Percentiles rank a stretch among this genome's conserved stretches.
Evolutionary conservation across 2,329 filamentous ascomycete species (phyloP).

Genomic region (Pyrenophora graminea): DNA sequence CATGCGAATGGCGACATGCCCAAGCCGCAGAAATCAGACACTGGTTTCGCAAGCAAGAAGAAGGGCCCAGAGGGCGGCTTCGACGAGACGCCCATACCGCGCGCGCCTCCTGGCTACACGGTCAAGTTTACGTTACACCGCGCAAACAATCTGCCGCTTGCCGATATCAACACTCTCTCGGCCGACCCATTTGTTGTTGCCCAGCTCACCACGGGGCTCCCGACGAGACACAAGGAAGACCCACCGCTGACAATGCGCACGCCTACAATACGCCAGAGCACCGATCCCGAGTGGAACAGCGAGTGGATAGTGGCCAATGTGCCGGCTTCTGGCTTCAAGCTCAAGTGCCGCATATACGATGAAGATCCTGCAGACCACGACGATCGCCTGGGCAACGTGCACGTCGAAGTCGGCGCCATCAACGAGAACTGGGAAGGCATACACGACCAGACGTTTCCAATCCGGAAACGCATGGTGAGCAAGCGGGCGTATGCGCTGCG

Average conservation of each 20-base stretch:
- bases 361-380: conserved; percentile 86
- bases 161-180: conserved; percentile 75
- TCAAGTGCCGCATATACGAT: conserved; percentile 88
- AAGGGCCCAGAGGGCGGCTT: conserved; percentile 72
- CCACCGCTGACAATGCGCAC: conserved; percentile 75
- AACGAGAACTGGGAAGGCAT: conserved; percentile 71
- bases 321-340: conserved; percentile 75
- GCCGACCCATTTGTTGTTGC: conserved; percentile 84
- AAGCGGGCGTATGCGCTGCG: conserved; percentile 83
- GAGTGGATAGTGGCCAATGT: conserved; percentile 90
- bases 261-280: conserved; percentile 71
- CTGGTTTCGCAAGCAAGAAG: conserved; percentile 29
- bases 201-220: conserved; percentile 72
- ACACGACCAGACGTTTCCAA: conserved; percentile 65
- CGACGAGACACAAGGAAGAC: conserved; percentile 82
- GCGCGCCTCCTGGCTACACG: conserved; percentile 77
- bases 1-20: conserved; percentile 13
- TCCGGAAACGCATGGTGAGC: conserved; percentile 84
- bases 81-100: conserved; percentile 76
- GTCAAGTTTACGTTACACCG: conserved; percentile 82
- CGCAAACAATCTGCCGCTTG: conserved; percentile 79
- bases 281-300: conserved; percentile 79
- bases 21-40: conserved; percentile 33
- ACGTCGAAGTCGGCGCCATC: conserved; percentile 66
- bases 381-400: conserved; percentile 85